phyloP scores from a whole-genome alignment of 768 basidiomycete genomes.

The Mycena latifolia region DNA sequence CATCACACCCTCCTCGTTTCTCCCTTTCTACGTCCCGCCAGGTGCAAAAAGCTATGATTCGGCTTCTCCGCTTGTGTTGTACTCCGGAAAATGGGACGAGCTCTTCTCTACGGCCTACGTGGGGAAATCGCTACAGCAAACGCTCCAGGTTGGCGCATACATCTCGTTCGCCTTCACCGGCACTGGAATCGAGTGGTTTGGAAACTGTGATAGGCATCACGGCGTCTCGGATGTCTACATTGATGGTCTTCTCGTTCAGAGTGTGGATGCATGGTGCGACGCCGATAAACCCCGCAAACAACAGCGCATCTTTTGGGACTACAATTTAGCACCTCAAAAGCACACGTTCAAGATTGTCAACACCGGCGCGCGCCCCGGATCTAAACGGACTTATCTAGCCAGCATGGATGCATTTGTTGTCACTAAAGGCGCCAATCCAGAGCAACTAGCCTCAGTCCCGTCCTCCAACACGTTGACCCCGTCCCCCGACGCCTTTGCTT shows the following conservation, averaged over 20 bases:
- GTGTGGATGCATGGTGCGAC: slow-evolving; percentile 60
- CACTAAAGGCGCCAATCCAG: slow-evolving; percentile 52
- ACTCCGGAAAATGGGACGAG: slow-evolving; percentile 70
- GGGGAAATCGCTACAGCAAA: slow-evolving; percentile 63
- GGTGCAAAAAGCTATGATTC: slow-evolving; percentile 81
- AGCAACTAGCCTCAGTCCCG: slow-evolving; percentile 7
- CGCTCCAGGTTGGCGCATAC: slow-evolving; percentile 60
- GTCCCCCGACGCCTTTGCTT: neutral
- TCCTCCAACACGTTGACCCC: neutral
- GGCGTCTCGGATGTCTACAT: slow-evolving; percentile 70
- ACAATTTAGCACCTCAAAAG: slow-evolving; percentile 59
- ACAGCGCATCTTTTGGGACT: slow-evolving; percentile 76
- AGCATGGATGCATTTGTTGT: slow-evolving; percentile 80
- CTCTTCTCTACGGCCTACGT: slow-evolving; percentile 64
- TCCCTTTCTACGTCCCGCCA: slow-evolving; percentile 80
- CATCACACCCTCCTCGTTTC: slow-evolving; percentile 59
- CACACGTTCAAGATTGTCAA: slow-evolving; percentile 78
- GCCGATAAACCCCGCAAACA: slow-evolving; percentile 52
- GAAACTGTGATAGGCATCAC: slow-evolving; percentile 65
- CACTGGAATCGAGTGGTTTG: slow-evolving; percentile 85
- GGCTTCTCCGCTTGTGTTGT: slow-evolving; percentile 73
- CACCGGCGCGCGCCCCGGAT: slow-evolving; percentile 55
- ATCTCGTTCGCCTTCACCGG: slow-evolving; percentile 75
- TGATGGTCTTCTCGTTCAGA: slow-evolving; percentile 61
- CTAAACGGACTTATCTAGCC: slow-evolving; percentile 49